Evolutionary conservation across 2,329 filamentous ascomycete genomes (phyloP), one percentile per base, ranked within the genome.

Genomic region (Cytospora paraplurivora): DNA sequence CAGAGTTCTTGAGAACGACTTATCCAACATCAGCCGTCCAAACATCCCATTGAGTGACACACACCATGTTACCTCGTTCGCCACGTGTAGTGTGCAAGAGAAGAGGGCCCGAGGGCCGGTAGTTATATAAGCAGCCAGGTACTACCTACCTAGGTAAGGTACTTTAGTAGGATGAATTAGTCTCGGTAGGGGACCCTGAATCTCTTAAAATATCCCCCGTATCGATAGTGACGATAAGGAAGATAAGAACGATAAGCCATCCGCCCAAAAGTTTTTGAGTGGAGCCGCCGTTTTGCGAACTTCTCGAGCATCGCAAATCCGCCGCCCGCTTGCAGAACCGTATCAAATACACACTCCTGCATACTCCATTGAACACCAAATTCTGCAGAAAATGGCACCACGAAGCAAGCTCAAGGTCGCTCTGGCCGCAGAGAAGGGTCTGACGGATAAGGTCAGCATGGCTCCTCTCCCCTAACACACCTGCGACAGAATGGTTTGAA

Each of bases 371-470:
- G 37, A 27, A 37, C n/a, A 47, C 37, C 52, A 49, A 10, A 55
- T n/a, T 32, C 19, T 4, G 10, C 15, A 54, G 62, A 60, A 55
- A 2, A 66, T 66, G 64, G 64, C 62, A 44, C 62, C 64, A 60
- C 64, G 69, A 72, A 78, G 78, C 71, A 83, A 81, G 68, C 75
- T 86, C 60, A 83, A 81, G 73, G 74, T 81, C 72, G 84, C 84
- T 11, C 75, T 87, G 17, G 79, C 78, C 54, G 81, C 81, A 49
- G 81, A 87, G 56, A 85, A 86, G 72, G 80, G 82, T 27, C 33
- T 66, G 52, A 72, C 75, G 15, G 83, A 86, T 65, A 82, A 60
- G 63, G 62, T 65, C 32, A n/a, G 62, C 4, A 21, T 51, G 12
- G 2, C 41, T 56, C 12, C 19, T 2, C 13, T 44, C 12, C 12